phyloP scores from a whole-genome alignment of 1,284 basidiomycete species.

The Agroathelia rolfsii region DNA sequence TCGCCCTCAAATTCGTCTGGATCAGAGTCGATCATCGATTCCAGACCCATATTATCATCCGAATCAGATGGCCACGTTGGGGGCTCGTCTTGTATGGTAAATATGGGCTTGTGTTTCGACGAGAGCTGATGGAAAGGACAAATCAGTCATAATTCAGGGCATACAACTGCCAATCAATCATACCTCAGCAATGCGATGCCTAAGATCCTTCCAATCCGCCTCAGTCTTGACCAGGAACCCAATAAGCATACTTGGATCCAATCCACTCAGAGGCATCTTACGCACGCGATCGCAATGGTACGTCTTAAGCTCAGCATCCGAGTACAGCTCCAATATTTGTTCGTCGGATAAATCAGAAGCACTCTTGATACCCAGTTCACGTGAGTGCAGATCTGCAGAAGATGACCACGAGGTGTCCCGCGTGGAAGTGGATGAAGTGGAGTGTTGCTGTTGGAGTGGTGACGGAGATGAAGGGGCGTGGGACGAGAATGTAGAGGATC shows the following conservation, averaged over 20 bases:
- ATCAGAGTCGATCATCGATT: conserved; percentile 72
- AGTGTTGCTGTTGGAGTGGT: conserved; percentile 51
- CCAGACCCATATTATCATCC: conserved; percentile 71
- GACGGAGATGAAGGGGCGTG: conserved; percentile 46
- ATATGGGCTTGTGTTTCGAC: conserved; percentile 66
- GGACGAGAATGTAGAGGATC: conserved; percentile 48
- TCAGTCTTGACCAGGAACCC: conserved; percentile 84
- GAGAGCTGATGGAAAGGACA: conserved; percentile 24
- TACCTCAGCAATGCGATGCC: conserved; percentile 63
- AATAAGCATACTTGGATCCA: conserved; percentile 96
- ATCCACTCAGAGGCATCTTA: conserved; percentile 84
- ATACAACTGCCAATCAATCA: conserved; percentile 13
- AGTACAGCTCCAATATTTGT: conserved; percentile 55
- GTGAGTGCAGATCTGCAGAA: conserved; percentile 14
- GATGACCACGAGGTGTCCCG: conserved; percentile 24
- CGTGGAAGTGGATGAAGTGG: conserved; percentile 31
- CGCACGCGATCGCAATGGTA: conserved; percentile 92
- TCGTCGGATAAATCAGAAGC: too few relatives aligned
- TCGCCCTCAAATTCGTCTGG: conserved; percentile 57
- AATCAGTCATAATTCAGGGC: conserved; percentile 9
- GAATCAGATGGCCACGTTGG: conserved; percentile 71
- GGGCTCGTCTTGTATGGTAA: conserved; percentile 78
- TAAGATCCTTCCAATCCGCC: conserved; percentile 78
- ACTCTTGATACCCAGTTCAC: too few relatives aligned
- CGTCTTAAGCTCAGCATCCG: conserved; percentile 61